Conservation (phyloP, 805 yeast genomes). For the Sugiyamaella marilandica region DNA sequence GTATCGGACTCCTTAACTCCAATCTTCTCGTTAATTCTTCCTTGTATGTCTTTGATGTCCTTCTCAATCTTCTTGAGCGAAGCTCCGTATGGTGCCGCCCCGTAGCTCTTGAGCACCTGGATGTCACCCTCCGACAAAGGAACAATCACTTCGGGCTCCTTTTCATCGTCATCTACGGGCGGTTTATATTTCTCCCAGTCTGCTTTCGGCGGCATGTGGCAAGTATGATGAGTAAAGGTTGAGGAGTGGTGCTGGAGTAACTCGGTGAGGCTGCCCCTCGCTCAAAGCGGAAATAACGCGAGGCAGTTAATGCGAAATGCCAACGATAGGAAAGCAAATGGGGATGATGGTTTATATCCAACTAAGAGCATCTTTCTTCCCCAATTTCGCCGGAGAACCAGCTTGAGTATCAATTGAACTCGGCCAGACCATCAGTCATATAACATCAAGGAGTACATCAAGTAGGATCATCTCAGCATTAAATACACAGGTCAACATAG, state of each 20-base stretch:
- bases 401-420: no score
- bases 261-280: no score
- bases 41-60: conserved; percentile 80
- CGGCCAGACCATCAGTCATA: no score
- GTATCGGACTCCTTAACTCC: conserved; percentile 87
- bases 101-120: conserved; percentile 93
- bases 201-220: conserved; percentile 85
- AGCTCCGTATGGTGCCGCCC: conserved; percentile 92
- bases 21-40: conserved; percentile 86
- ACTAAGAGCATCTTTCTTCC: no score
- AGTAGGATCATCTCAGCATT: no score
- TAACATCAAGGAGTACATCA: no score
- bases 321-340: no score
- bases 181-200: conserved; percentile 98
- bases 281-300: no score
- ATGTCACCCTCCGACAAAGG: conserved; percentile 96
- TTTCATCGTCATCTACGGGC: conserved; percentile 63
- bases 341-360: no score
- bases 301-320: no score
- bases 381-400: no score
- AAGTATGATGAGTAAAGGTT: background rate
- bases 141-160: conserved; percentile 59
- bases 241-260: background rate
- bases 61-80: conserved; percentile 76
- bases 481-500: no score